Evolutionary conservation across 2,329 filamentous ascomycete species (phyloP).

Genomic region (Alternaria triticimaculans): DNA sequence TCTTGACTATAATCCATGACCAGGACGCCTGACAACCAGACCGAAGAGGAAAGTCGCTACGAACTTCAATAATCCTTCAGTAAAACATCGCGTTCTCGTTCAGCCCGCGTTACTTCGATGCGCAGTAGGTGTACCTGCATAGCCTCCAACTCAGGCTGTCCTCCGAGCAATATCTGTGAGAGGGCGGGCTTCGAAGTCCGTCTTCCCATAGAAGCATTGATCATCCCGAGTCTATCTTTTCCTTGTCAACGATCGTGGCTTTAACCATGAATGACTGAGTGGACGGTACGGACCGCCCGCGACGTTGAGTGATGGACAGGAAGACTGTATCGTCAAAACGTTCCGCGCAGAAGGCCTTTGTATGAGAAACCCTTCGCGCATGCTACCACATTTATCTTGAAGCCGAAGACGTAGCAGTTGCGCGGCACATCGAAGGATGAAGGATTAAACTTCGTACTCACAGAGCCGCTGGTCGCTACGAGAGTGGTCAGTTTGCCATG

Average conservation of each 20-base stretch:
- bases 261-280: not conserved
- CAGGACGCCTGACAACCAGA: not conserved
- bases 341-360: not conserved
- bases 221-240: not conserved
- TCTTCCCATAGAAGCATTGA: not conserved
- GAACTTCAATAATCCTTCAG: not conserved
- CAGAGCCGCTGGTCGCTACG: not conserved
- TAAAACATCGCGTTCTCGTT: not conserved
- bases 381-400: not conserved
- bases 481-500: slow-evolving; percentile 7
- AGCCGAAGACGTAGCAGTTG: not conserved
- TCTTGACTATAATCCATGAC: not conserved
- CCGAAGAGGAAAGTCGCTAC: slow-evolving; percentile 3
- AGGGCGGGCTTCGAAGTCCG: not conserved
- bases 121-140: not conserved
- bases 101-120: not conserved
- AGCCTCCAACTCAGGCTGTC: not conserved
- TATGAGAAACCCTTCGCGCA: not conserved
- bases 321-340: not conserved
- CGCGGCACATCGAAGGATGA: not conserved
- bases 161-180: not conserved
- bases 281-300: not conserved
- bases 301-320: not conserved
- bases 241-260: not conserved
- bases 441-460: slow-evolving; percentile 1